Evolutionary conservation across 2,329 filamentous ascomycete genomes (phyloP), one percentile per base, ranked within the genome.

Genomic region (Botryotinia convoluta): DNA sequence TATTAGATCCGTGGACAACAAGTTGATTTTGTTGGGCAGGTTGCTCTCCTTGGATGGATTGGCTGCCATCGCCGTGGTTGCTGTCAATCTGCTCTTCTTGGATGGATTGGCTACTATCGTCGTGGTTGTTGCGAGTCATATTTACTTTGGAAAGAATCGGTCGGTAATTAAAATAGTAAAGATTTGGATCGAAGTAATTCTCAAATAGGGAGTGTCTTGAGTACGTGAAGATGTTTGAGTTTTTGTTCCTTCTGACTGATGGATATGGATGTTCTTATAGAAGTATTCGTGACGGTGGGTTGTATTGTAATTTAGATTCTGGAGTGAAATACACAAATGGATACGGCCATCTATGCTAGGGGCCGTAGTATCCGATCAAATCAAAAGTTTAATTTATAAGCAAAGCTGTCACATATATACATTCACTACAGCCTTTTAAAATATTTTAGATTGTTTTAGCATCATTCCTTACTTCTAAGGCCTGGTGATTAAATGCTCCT

Each of bases 401-500:
- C 26, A 51, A 39, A 3, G 8, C 9, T n/a, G 2, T 26, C 4
- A 4, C 35, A 39, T 4, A 26, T 1, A 26, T 48, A 20, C 1
- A 57, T 57, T 57, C 29, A 57, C n/a, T 32, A 0, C 29, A 2
- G 16, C n/a, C 14, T 57, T 2, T 32, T 32, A 0, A 57, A 57
- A 18, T 57, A 57, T 18, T 57, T 20, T 57, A 18, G 16, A 29
- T 35, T 2, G 29, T 35, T 59, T 35, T 22, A 35, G 54, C 16
- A 35, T 59, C 51, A 29, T 59, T 32, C 3, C 16, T 32, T 35
- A 12, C 1, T 20, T 59, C 16, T 16, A 59, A 14, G n/a, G 16
- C n/a, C 0, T 26, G 22, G 35, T 22, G 16, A 18, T 0, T 18
- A 1, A 39, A n/a, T 12, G 10, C 22, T 37, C 5, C 0, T 37